phyloP scores from a whole-genome alignment of 108 stramenopile species.

The Asterionellopsis glacialis region DNA sequence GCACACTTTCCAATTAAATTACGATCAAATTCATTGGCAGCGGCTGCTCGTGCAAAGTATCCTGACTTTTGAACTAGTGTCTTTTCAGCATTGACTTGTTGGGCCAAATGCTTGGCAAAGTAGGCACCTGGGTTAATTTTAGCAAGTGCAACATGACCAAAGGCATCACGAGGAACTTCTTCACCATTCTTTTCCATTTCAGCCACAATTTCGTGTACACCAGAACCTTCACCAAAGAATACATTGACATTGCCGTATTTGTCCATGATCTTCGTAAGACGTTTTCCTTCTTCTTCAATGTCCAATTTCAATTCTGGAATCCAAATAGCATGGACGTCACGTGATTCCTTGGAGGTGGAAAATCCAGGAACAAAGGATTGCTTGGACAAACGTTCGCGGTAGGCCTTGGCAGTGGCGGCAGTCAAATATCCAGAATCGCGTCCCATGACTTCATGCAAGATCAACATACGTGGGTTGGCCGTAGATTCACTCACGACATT shows the following conservation, averaged over 20 bases:
- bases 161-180: conserved; percentile 71
- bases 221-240: conserved; percentile 88
- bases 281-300: conserved; percentile 68
- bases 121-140: conserved; percentile 88
- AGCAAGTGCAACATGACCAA: conserved; percentile 85
- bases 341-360: conserved; percentile 33
- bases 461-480: conserved; percentile 90
- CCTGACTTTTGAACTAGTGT: conserved; percentile 88
- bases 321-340: conserved; percentile 90
- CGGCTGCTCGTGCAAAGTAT: conserved; percentile 86
- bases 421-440: conserved; percentile 87
- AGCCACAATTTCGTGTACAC: conserved; percentile 77
- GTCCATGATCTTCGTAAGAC: conserved; percentile 86
- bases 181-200: conserved; percentile 71
- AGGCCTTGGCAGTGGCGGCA: conserved; percentile 72
- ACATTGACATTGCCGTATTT: conserved; percentile 83
- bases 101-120: conserved; percentile 73
- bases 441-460: conserved; percentile 91
- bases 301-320: conserved; percentile 78
- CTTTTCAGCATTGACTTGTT: conserved; percentile 81
- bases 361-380: conserved; percentile 40
- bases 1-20: conserved; percentile 80
- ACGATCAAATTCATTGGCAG: conserved; percentile 84
- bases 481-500: conserved; percentile 81
- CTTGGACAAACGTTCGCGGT: conserved; percentile 52